Base-by-base conservation (phyloP, 441 rosid genomes). In the Flueggea neowawraea region DNA sequence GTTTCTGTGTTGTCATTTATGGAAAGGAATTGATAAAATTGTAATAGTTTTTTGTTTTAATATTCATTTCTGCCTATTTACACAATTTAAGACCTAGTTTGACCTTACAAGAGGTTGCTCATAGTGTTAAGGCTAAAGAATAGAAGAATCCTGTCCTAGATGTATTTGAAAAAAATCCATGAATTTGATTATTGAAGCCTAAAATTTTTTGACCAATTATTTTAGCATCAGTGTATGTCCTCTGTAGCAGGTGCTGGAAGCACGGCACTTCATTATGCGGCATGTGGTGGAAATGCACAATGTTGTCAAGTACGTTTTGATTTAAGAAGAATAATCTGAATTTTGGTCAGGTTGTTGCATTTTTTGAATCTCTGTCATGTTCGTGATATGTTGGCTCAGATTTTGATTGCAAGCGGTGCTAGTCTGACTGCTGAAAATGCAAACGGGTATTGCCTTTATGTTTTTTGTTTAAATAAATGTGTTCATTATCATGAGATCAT, bases 211-310 rank as follows among this genome's bases (percentile, higher is more conserved):
- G 41, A 5, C 41, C 6, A 5, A 36, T 0, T 36, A 36, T 8
- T 36, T 36, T 36, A 52, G 12, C 22, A 16, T 31, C 6, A 54
- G 15, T 15, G 22, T 17, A 1, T 14, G 16, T 32, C 58, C 50
- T 11, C 62, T 63, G 9, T 36, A 81, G 54, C 84, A 92, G 97
- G 98, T 67, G 86, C 97, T 32, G 97, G 95, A 71, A 90, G 97
- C 81, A 81, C 96, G 32, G 72, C 96, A 57, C 91, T 94, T 11
- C 98, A 94, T 72, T 94, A 94, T 68, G 98, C 96, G 71, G 95
- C 98, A 41, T 93, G 97, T 80, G 98, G 97, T 55, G 98, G 98
- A 75, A 93, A 83, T 77, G 75, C 75, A 31, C 90, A 87, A 52
- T 93, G 97, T 66, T 94, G 96, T 71, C 91, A 87, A 85, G 98